These are phyloP conservation scores for Colletotrichum agaves DNA, from an alignment of 2,329 filamentous ascomycete species.

Conservation along the genomic window DNA sequence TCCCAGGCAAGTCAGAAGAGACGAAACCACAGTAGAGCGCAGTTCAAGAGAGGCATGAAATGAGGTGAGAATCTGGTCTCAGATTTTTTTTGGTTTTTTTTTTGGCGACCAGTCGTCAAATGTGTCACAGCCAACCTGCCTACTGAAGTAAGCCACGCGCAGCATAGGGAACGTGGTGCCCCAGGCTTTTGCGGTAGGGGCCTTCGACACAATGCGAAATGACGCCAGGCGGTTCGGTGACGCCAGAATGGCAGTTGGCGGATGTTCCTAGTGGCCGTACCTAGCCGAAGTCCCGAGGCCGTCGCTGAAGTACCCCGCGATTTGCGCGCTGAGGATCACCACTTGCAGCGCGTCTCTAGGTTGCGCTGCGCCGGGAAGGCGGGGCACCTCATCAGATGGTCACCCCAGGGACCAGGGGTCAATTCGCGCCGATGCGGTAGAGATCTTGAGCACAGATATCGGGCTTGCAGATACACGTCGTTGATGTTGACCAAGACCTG, in stretches of 20 bases:
- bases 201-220: constrained; percentile 17
- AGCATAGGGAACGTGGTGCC: constrained; percentile 28
- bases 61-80: neutral
- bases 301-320: constrained; percentile 32
- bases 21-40: too few relatives aligned
- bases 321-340: constrained; percentile 18
- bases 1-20: neutral
- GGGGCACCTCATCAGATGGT: constrained; percentile 17
- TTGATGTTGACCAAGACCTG: neutral
- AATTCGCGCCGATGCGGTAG: constrained; percentile 8
- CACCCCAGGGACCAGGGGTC: constrained; percentile 26
- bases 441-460: neutral
- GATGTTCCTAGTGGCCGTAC: constrained; percentile 28
- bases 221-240: constrained; percentile 21
- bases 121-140: constrained; percentile 23
- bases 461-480: too few relatives aligned
- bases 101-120: neutral
- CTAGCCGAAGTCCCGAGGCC: constrained; percentile 37
- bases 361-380: constrained; percentile 34
- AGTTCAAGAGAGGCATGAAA: neutral
- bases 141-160: constrained; percentile 21
- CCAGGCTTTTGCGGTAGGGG: constrained; percentile 7
- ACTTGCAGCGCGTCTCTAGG: constrained; percentile 23
- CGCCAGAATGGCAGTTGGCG: constrained; percentile 20
- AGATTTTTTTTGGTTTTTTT: neutral